Evolutionary conservation across 225 moss, liverwort and hornwort species (phyloP).

Genomic region (Asterella californica): DNA sequence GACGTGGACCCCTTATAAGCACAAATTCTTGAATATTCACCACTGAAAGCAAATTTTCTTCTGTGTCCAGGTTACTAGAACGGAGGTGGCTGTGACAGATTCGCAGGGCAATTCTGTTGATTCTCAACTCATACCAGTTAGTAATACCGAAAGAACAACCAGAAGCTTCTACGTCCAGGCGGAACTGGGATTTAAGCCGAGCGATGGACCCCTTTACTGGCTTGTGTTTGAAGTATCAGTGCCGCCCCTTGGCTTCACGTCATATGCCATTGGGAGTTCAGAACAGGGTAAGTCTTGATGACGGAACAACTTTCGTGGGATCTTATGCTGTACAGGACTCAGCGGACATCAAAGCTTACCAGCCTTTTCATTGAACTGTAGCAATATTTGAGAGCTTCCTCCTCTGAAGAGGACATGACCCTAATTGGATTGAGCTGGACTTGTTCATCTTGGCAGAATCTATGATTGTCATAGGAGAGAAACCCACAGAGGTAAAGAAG

Average conservation of each 20-base stretch:
- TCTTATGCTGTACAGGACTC: background rate
- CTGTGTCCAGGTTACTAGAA: conserved; percentile 5
- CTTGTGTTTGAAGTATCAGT: conserved; percentile 38
- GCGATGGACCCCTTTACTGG: conserved; percentile 23
- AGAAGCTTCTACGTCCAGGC: conserved; percentile 33
- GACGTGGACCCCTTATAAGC: background rate
- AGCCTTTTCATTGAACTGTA: background rate
- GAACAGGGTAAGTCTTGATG: background rate
- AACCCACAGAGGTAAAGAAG: background rate
- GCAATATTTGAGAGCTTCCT: background rate
- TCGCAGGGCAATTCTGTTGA: conserved; percentile 18
- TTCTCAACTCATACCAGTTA: conserved; percentile 34
- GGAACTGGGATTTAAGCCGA: conserved; percentile 20
- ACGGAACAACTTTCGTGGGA: too few relatives aligned
- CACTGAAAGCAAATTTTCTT: background rate
- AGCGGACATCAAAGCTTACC: background rate
- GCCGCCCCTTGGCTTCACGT: conserved; percentile 42
- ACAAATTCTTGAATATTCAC: background rate
- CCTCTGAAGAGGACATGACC: background rate
- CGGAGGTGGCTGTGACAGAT: conserved; percentile 31
- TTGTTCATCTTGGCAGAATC: too few relatives aligned
- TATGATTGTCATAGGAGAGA: background rate
- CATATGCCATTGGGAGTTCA: conserved; percentile 19
- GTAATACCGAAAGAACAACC: conserved; percentile 13
- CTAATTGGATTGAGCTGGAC: background rate